Base-by-base conservation (phyloP, 2,329 filamentous ascomycete species). In the Aspergillus sp. region DNA sequence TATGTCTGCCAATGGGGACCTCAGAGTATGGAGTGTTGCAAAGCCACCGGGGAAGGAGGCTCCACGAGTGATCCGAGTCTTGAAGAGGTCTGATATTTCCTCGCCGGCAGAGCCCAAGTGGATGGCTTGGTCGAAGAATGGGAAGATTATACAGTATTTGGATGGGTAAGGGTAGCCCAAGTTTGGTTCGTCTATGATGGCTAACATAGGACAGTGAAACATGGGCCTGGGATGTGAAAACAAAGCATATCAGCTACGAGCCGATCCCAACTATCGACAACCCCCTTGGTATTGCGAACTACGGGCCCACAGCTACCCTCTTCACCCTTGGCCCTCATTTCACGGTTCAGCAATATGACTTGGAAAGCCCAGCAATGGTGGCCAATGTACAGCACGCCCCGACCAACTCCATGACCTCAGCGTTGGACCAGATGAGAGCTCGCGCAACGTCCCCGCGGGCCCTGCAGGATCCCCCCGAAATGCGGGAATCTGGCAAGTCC, bases 81-180 rank as follows among this genome's bases (percentile, higher is more conserved):
- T 99, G 48, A 93, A 91, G 72, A 84, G 90, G 66, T 87, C 87
- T 7, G 92, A 96, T 60, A 54, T 53, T 4, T 87, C 87, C 63
- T 87, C 84, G 64, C 79, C 85, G 34, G 78, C 85, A 3, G 91
- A 91, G 1, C 89, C 90, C 38, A 96, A 96, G 71, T 99, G 95
- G 95, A 93, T 97, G 81, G 89, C 87, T 18, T 99, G 95, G 95
- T 98, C 95, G 0, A 98, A 97, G 77, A 98, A 96, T 78, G 95
- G 95, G 39, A 89, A 93, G 64, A 92, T 99, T 63, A 87, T 99
- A 62, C 95, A 99, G 75, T 93, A 87, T 74, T 89, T 90, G 5
- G 91, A 97, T 75, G 87, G 88, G 93, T 96, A n/a, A n/a, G n/a
- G n/a, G n/a, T n/a, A n/a, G n/a, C n/a, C n/a, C n/a, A n/a, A n/a